These are phyloP conservation scores for Powellomyces hirtus DNA, from an alignment of 192 early-diverging fungal genomes.

Conservation along the genomic window DNA sequence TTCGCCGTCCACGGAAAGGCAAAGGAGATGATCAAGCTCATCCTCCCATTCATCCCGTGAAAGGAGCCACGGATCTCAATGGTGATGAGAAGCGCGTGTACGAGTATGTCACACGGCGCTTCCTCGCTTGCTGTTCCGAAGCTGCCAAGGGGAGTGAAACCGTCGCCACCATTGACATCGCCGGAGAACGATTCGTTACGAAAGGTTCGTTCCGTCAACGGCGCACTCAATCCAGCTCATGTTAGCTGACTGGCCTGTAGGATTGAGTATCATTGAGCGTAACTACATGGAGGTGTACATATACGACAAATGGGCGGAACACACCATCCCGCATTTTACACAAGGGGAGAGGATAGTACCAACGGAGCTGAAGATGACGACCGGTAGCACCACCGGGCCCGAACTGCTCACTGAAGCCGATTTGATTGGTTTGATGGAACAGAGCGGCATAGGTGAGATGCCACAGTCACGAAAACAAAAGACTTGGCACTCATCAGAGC, in stretches of 20 bases:
- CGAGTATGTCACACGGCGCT: slow-evolving; percentile 84
- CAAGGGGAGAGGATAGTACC: slow-evolving; percentile 71
- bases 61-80: slow-evolving; percentile 45
- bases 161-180: slow-evolving; percentile 64
- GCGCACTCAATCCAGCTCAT: not conserved
- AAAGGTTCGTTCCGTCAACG: slow-evolving; percentile 43
- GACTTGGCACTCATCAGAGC: not conserved
- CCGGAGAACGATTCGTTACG: slow-evolving; percentile 71
- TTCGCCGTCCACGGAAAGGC: slow-evolving; percentile 73
- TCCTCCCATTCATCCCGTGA: slow-evolving; percentile 94
- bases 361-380: slow-evolving; percentile 60
- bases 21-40: slow-evolving; percentile 93
- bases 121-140: slow-evolving; percentile 89
- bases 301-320: slow-evolving; percentile 84
- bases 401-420: slow-evolving; percentile 80
- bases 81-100: slow-evolving; percentile 75
- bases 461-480: not conserved
- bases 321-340: slow-evolving; percentile 68
- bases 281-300: slow-evolving; percentile 94
- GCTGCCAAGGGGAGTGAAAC: slow-evolving; percentile 88
- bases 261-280: slow-evolving; percentile 73
- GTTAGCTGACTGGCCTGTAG: slow-evolving; percentile 29
- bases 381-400: slow-evolving; percentile 69
- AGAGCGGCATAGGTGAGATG: slow-evolving; percentile 82
- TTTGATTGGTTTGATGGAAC: slow-evolving; percentile 87